Base-by-base conservation (phyloP, 768 basidiomycete species). In the Suillus subluteus region DNA sequence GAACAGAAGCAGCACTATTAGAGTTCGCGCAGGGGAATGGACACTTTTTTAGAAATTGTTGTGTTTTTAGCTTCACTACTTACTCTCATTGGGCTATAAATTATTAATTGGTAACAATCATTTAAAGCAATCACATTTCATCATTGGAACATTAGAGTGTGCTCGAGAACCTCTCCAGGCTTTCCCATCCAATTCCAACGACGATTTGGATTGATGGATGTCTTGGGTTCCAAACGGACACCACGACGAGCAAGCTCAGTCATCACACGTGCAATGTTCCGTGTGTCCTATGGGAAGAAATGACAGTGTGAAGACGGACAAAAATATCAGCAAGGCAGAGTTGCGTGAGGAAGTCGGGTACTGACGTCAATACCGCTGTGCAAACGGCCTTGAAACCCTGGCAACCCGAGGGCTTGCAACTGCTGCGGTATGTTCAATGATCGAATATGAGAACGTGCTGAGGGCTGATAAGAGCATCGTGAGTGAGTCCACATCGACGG, bases 301-400 rank as follows among this genome's bases (percentile, higher is more conserved):
- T 44, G 52, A 18, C 30, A n/a, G 7, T 13, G 67, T 71, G 62
- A 69, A n/a, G 50, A 37, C 6, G 6, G 46, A 56, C 30, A 40
- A 50, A 56, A 37, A 13, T 66, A 64, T 63, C n/a, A 69, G 65
- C 54, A 59, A 65, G 71, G 62, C 21, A 21, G 11, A 46, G 15
- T 48, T 32, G 30, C 37, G 55, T 30, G 3, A 43, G 26, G 35
- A 41, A n/a, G 23, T 41, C 15, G 56, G 65, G 59, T 54, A 88
- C 92, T 82, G 68, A 96, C 96, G 79, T 96, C 95, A 43, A 97
- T 91, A 30, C 97, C 97, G 73, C 88, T 88, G 78, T 99, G 97
- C 64, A 88, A 83, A 71, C 92, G 87, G 26, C 97, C 96, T 76
- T 90, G 81, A 74, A 99, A 99, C 8, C 84, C 82, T 6, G 86